Evolutionary conservation across 352 stramenopile genomes (phyloP).

Genomic region (Phytophthora crassamura): DNA sequence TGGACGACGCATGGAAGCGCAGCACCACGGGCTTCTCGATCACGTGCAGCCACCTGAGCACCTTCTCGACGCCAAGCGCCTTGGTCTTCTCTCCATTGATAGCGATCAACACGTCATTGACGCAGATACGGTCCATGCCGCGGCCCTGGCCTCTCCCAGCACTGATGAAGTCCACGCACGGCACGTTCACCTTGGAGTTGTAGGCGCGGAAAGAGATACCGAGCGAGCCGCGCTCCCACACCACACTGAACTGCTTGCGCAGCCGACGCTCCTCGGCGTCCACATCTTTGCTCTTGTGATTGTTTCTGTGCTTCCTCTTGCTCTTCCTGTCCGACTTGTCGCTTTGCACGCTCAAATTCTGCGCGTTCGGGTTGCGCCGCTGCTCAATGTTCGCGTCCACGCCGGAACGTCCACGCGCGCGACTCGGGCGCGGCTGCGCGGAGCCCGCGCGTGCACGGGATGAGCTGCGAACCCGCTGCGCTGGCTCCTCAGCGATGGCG

Average conservation of each 20-base stretch:
- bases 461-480: slow-evolving; percentile 8
- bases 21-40: slow-evolving; percentile 80
- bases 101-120: slow-evolving; percentile 84
- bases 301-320: slow-evolving; percentile 23
- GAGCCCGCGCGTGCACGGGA: slow-evolving; percentile 10
- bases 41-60: slow-evolving; percentile 78
- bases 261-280: slow-evolving; percentile 51
- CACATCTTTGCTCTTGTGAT: slow-evolving; percentile 31
- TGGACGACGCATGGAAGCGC: slow-evolving; percentile 81
- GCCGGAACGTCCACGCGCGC: slow-evolving; percentile 15
- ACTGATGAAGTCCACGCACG: slow-evolving; percentile 76
- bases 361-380: slow-evolving; percentile 18
- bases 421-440: slow-evolving; percentile 3
- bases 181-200: slow-evolving; percentile 71
- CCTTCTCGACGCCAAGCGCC: slow-evolving; percentile 72
- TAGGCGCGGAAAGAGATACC: slow-evolving; percentile 80
- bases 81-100: slow-evolving; percentile 87
- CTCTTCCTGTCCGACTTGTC: slow-evolving; percentile 16
- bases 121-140: slow-evolving; percentile 75
- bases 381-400: slow-evolving; percentile 16
- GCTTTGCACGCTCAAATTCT: slow-evolving; percentile 32
- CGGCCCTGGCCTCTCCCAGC: slow-evolving; percentile 56
- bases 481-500: slow-evolving; percentile 23
- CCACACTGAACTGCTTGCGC: slow-evolving; percentile 75
- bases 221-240: slow-evolving; percentile 75